Conservation (phyloP, 441 rosid species). For the Geranium incanum region DNA sequence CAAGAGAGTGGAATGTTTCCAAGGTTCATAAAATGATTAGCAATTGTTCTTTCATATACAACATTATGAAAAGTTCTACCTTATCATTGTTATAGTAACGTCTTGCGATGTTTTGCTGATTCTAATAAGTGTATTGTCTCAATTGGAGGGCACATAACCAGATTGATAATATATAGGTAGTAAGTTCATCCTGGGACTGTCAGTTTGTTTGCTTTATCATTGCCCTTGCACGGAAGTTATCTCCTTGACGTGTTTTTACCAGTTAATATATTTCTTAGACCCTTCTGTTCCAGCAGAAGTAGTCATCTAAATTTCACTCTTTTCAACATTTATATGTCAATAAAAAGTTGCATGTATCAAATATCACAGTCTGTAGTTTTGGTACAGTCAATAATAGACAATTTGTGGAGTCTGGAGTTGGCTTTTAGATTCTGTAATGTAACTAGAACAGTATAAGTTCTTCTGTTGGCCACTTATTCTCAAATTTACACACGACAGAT, state of each 20-base stretch:
- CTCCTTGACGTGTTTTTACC: neutral
- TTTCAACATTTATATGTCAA: neutral
- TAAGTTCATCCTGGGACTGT: constrained; percentile 33
- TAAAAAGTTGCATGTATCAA: neutral
- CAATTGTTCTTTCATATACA: constrained; percentile 3
- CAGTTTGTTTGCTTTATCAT: constrained; percentile 4
- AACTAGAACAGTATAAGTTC: no score
- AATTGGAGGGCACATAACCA: constrained; percentile 79
- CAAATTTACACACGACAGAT: neutral
- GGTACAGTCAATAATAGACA: neutral
- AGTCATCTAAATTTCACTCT: neutral
- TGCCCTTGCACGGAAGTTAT: neutral
- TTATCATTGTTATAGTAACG: neutral
- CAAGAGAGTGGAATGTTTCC: constrained; percentile 69
- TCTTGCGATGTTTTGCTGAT: constrained; percentile 8
- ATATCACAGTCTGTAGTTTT: neutral
- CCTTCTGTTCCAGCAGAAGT: neutral
- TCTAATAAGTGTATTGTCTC: constrained; percentile 48
- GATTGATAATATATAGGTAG: constrained; percentile 62
- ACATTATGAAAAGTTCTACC: neutral
- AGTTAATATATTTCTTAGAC: neutral
- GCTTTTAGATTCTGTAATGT: neutral
- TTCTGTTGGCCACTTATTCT: neutral
- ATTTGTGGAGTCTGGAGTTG: neutral
- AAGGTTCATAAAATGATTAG: constrained; percentile 89